Conservation (phyloP, 805 yeast species). For the Barnettozyma sp. region DNA sequence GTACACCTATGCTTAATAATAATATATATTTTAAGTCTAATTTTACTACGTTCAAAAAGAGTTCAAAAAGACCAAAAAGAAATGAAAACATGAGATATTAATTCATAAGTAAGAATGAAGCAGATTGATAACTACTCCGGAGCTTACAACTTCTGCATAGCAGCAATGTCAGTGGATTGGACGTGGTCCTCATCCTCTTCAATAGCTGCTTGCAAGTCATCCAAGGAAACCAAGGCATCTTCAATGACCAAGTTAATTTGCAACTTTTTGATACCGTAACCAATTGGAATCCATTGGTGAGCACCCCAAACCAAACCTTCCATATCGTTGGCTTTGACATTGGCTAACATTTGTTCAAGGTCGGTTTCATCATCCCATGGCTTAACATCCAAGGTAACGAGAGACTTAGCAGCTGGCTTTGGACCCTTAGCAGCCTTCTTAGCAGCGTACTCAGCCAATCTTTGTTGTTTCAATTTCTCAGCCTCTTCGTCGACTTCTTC, state of each 20-base stretch:
- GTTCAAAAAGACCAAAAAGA: constrained; percentile 5
- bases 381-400: constrained; percentile 95
- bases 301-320: constrained; percentile 99
- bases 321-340: constrained; percentile 75
- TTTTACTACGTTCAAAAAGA: too few species aligned
- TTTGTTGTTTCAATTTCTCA: constrained; percentile 93
- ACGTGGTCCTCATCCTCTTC: constrained; percentile 98
- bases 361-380: constrained; percentile 99
- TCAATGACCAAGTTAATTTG: constrained; percentile 98
- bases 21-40: too few species aligned
- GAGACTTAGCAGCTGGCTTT: constrained; percentile 97
- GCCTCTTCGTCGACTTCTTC: constrained; percentile 97
- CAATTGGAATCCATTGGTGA: constrained; percentile 91
- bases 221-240: constrained; percentile 92
- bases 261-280: constrained; percentile 99
- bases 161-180: constrained; percentile 98
- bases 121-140: constrained; percentile 4
- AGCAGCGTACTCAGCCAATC: constrained; percentile 96
- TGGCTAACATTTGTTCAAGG: constrained; percentile 78
- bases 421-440: constrained; percentile 97
- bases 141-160: constrained; percentile 91
- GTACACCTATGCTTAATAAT: too few species aligned
- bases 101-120: constrained; percentile 9
- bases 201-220: constrained; percentile 69
- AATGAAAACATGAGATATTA: constrained; percentile 10